A percentile compares a stretch with the other conserved stretches of the same genome.
These are phyloP conservation scores for Ceratocystis lukuohia DNA, from an alignment of 2,329 filamentous ascomycete species.

Conservation along the genomic window DNA sequence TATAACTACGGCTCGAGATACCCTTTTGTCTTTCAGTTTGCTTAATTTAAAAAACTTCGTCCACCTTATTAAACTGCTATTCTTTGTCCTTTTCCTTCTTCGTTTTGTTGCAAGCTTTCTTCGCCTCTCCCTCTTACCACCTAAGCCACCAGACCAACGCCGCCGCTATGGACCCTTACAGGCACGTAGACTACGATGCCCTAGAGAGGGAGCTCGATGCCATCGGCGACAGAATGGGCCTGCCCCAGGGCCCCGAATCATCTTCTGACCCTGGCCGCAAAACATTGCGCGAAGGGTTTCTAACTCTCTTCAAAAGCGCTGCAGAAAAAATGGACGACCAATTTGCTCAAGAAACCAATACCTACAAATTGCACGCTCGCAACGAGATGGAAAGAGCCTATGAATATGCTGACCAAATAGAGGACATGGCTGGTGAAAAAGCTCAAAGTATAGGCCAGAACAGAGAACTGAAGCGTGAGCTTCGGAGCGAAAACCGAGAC, in stretches of 20 bases:
- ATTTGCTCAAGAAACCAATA: no score
- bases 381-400: no score
- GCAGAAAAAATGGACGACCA: no score
- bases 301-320: no score
- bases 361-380: no score
- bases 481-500: background rate
- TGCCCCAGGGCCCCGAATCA: background rate
- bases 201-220: background rate
- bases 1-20: no score
- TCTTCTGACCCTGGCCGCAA: no score
- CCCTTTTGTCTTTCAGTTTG: no score
- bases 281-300: no score
- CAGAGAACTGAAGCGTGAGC: background rate
- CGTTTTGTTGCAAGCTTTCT: background rate
- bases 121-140: background rate
- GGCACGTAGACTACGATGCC: background rate
- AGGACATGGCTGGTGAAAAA: background rate
- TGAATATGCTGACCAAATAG: no score
- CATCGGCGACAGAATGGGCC: background rate
- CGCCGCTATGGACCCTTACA: background rate
- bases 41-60: no score
- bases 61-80: no score
- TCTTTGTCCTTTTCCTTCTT: background rate
- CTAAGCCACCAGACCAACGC: background rate
- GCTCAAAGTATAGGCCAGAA: background rate